These are phyloP conservation scores for Musa beccarii DNA, from an alignment of 176 grass and related monocot species.

Conservation along the genomic window DNA sequence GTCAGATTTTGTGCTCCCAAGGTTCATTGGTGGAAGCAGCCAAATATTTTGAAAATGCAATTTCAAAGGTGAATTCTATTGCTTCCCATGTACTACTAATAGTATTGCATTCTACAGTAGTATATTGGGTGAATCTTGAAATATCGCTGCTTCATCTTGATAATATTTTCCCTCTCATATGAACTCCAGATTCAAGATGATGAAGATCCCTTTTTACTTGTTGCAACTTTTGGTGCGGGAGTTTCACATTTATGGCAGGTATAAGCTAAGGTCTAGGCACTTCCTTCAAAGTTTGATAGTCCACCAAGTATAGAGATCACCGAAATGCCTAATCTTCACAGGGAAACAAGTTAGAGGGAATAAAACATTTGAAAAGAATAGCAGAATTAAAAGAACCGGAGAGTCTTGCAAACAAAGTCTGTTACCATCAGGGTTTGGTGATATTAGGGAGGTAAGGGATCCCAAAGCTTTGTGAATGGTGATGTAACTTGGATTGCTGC, in stretches of 20 bases:
- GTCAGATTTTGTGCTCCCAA: slow-evolving; percentile 46
- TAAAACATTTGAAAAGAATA: slow-evolving; percentile 62
- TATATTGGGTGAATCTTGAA: no score
- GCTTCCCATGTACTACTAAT: neutral
- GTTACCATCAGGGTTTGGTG: slow-evolving; percentile 51
- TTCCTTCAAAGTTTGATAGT: neutral
- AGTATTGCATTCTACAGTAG: no score
- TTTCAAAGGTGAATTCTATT: slow-evolving; percentile 45
- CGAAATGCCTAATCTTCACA: slow-evolving; percentile 21
- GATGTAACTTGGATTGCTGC: neutral
- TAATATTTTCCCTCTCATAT: no score
- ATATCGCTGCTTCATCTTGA: no score
- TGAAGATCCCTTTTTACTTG: slow-evolving; percentile 66
- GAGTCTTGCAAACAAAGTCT: slow-evolving; percentile 36
- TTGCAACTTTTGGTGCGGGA: slow-evolving; percentile 51
- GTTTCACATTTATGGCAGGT: slow-evolving; percentile 53
- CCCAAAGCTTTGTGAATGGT: neutral
- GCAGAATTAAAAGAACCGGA: slow-evolving; percentile 72
- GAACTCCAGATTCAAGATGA: slow-evolving; percentile 46
- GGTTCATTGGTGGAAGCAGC: slow-evolving; percentile 53
- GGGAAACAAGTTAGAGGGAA: slow-evolving; percentile 56
- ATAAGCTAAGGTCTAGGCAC: slow-evolving; percentile 9
- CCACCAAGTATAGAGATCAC: slow-evolving; percentile 2
- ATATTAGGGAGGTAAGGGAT: slow-evolving; percentile 53
- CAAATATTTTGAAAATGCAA: slow-evolving; percentile 64